Conservation (phyloP, 371 early-diverging fungal species). For the Sporodiniella umbellata region DNA sequence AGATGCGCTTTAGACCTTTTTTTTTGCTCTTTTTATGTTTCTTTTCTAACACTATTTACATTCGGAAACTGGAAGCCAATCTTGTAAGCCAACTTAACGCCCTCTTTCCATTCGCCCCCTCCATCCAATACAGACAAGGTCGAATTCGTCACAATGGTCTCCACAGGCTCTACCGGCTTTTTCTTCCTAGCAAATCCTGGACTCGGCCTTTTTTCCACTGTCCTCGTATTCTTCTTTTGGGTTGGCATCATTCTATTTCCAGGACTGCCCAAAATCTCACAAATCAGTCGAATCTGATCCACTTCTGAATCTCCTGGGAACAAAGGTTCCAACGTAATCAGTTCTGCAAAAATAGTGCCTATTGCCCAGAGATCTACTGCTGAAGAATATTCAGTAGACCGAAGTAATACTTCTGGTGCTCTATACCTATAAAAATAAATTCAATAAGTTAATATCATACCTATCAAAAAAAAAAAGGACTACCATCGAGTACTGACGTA, state of each 20-base stretch:
- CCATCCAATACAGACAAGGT: slow-evolving; percentile 25
- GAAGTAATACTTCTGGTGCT: slow-evolving; percentile 96
- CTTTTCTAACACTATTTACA: slow-evolving; percentile 38
- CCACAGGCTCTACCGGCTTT: background rate
- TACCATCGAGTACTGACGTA: slow-evolving; percentile 98
- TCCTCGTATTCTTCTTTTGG: slow-evolving; percentile 8
- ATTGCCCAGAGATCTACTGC: slow-evolving; percentile 99
- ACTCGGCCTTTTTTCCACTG: slow-evolving; percentile 25
- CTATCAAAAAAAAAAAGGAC: too few species aligned
- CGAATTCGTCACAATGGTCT: slow-evolving; percentile 4
- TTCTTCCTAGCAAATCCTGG: slow-evolving; percentile 44
- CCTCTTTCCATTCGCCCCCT: slow-evolving; percentile 72
- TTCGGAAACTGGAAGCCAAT: slow-evolving; percentile 68
- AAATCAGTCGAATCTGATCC: slow-evolving; percentile 84
- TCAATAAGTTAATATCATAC: too few species aligned
- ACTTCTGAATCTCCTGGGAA: slow-evolving; percentile 94
- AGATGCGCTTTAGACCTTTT: slow-evolving; percentile 6
- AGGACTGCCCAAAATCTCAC: slow-evolving; percentile 64
- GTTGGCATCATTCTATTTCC: slow-evolving; percentile 19
- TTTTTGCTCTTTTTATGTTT: too few species aligned
- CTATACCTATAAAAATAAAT: slow-evolving; percentile 90
- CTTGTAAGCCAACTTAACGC: slow-evolving; percentile 57
- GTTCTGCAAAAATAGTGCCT: slow-evolving; percentile 92
- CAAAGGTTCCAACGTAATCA: slow-evolving; percentile 80
- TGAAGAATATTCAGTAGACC: slow-evolving; percentile 84